phyloP scores from a whole-genome alignment of 2,329 filamentous ascomycete genomes.

The Clarireedia homoeocarpa region DNA sequence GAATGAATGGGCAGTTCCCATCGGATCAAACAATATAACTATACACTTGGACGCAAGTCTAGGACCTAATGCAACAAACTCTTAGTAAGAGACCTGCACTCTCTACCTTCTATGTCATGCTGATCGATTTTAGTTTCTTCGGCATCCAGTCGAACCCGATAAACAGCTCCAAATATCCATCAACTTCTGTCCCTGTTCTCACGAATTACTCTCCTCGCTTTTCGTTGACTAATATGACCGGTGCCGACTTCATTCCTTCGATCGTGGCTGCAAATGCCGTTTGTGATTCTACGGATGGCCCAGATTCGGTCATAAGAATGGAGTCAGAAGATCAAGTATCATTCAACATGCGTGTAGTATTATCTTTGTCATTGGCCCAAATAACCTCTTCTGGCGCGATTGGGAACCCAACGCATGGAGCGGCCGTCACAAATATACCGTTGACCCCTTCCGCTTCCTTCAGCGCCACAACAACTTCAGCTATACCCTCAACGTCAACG shows the following conservation, averaged over 20 bases:
- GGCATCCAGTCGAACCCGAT: slow-evolving; percentile 5
- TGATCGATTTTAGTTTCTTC: slow-evolving; percentile 7
- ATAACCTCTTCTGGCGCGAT: neutral
- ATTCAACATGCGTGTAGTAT: neutral
- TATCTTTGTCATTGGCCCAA: slow-evolving; percentile 1
- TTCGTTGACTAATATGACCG: slow-evolving; percentile 7
- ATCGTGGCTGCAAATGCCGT: slow-evolving; percentile 2
- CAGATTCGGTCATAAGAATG: slow-evolving; percentile 2
- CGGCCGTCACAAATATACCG: neutral
- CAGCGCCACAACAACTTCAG: neutral
- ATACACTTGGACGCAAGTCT: slow-evolving; percentile 1
- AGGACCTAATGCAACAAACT: slow-evolving; percentile 5
- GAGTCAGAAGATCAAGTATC: slow-evolving; percentile 4
- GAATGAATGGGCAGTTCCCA: slow-evolving; percentile 1
- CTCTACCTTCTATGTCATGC: neutral
- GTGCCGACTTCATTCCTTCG: neutral
- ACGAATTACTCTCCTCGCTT: slow-evolving; percentile 8
- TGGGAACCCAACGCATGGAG: neutral
- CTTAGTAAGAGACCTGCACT: neutral
- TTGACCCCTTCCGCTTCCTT: neutral
- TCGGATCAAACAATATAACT: neutral
- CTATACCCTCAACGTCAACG: neutral
- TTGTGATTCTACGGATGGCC: neutral
- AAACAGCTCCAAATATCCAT: neutral
- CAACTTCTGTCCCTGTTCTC: neutral